phyloP scores from a whole-genome alignment of 2,329 filamentous ascomycete species.

The Hypoxylon sp. region DNA sequence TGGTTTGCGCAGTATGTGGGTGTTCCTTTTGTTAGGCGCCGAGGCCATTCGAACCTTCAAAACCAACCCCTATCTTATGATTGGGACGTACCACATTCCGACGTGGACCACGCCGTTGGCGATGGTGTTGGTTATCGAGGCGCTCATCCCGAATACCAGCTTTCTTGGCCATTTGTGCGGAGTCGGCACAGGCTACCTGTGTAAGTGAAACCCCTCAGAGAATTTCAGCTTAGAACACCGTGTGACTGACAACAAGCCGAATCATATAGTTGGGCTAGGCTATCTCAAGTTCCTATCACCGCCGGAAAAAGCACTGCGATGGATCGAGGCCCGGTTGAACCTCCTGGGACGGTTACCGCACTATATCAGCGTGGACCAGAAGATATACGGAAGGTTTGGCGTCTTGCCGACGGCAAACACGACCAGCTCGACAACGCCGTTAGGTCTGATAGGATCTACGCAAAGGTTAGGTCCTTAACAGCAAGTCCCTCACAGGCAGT shows the following conservation, averaged over 20 bases:
- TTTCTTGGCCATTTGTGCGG: slow-evolving; percentile 88
- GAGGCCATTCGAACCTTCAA: slow-evolving; percentile 88
- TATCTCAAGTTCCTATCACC: slow-evolving; percentile 90
- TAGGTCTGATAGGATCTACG: slow-evolving; percentile 69
- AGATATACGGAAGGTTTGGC: slow-evolving; percentile 92
- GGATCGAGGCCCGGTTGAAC: slow-evolving; percentile 88
- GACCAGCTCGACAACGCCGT: slow-evolving; percentile 54
- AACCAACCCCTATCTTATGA: slow-evolving; percentile 77
- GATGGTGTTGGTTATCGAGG: slow-evolving; percentile 75
- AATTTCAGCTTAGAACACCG: neutral
- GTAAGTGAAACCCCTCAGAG: slow-evolving; percentile 58
- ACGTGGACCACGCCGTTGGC: slow-evolving; percentile 92
- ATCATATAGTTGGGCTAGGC: slow-evolving; percentile 75
- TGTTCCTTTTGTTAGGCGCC: slow-evolving; percentile 84
- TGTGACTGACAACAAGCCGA: slow-evolving; percentile 31
- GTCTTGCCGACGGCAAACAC: slow-evolving; percentile 72
- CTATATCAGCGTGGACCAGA: slow-evolving; percentile 94
- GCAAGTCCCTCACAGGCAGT: neutral
- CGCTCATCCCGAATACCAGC: slow-evolving; percentile 81
- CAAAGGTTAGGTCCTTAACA: slow-evolving; percentile 74
- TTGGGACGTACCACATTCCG: slow-evolving; percentile 73
- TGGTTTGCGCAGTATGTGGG: slow-evolving; percentile 75
- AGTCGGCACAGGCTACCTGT: slow-evolving; percentile 83
- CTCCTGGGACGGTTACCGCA: slow-evolving; percentile 84
- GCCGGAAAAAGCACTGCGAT: slow-evolving; percentile 85